Conservation (phyloP, 1,284 basidiomycete species). For the Malassezia dermatis region DNA sequence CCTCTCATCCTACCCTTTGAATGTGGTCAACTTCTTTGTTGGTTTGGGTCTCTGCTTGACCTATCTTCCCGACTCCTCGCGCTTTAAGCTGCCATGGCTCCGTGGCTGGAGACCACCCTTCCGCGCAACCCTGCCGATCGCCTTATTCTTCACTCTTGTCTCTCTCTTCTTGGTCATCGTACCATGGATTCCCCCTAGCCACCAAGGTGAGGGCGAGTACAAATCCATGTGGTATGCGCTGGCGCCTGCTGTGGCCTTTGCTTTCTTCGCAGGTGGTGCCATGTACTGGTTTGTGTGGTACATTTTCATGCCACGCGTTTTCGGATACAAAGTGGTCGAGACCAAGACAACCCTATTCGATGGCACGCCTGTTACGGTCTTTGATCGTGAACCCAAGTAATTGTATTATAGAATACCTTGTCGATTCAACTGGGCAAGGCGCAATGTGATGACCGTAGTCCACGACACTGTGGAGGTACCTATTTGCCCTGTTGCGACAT, state of each 20-base stretch:
- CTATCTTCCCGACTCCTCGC: constrained; percentile 20
- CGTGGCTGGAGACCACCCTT: constrained; percentile 31
- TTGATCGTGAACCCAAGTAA: constrained; percentile 6
- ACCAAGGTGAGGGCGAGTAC: constrained; percentile 35
- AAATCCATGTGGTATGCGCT: constrained; percentile 20
- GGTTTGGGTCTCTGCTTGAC: constrained; percentile 54
- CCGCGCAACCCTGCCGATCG: constrained; percentile 51
- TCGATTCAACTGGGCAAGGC: neutral
- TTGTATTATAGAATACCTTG: neutral
- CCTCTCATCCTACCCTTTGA: constrained; percentile 55
- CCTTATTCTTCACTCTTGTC: constrained; percentile 55
- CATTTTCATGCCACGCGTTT: constrained; percentile 52
- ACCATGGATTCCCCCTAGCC: constrained; percentile 55
- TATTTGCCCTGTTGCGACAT: too few relatives aligned
- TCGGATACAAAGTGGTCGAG: constrained; percentile 50
- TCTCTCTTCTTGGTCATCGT: constrained; percentile 54
- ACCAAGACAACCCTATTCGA: constrained; percentile 49
- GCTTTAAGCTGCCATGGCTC: constrained; percentile 16
- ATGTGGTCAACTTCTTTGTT: constrained; percentile 53
- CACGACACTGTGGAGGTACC: neutral
- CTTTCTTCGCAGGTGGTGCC: constrained; percentile 51
- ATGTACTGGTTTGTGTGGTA: constrained; percentile 56
- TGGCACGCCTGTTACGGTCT: constrained; percentile 54
- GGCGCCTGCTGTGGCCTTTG: constrained; percentile 27
- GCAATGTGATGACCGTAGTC: neutral